phyloP scores from a whole-genome alignment of 1,284 basidiomycete species.

The Cystobasidium pallidum region DNA sequence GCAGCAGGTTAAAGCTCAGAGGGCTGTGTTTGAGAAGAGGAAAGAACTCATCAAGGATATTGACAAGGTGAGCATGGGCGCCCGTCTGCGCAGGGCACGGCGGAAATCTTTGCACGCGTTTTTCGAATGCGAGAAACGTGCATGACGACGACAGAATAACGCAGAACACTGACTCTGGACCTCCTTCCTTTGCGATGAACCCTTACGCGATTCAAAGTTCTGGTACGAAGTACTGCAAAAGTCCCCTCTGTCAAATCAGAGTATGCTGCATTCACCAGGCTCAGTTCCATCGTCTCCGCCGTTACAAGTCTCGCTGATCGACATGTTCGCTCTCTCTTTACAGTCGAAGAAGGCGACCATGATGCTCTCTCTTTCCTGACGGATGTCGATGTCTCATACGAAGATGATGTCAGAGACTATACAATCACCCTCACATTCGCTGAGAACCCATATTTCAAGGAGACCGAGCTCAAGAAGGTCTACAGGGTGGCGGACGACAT shows the following conservation, averaged over 20 bases:
- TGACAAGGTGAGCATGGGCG: conserved; percentile 27
- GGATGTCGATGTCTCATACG: conserved; percentile 47
- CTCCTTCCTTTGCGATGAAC: neutral
- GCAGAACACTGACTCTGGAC: neutral
- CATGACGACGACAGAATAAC: conserved; percentile 7
- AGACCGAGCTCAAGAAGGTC: conserved; percentile 44
- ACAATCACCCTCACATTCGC: conserved; percentile 45
- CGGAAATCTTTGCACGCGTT: neutral
- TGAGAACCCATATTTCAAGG: conserved; percentile 51
- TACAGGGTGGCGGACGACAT: conserved; percentile 43
- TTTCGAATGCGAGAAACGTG: conserved; percentile 11
- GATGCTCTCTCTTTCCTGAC: conserved; percentile 48
- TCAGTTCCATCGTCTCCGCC: neutral
- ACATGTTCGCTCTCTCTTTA: neutral
- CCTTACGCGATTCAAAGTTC: conserved; percentile 43
- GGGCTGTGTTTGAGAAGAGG: conserved; percentile 44
- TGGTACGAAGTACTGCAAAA: conserved; percentile 47
- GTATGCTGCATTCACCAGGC: conserved; percentile 11
- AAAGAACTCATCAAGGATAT: conserved; percentile 46
- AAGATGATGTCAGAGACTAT: conserved; percentile 45
- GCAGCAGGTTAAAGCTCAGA: conserved; percentile 45
- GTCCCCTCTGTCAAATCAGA: conserved; percentile 24
- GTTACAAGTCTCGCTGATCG: too few relatives aligned
- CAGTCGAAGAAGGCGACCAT: conserved; percentile 49
- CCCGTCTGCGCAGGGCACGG: neutral